These are phyloP conservation scores for Piloderma croceum DNA, from an alignment of 768 basidiomycete genomes.

Conservation along the genomic window DNA sequence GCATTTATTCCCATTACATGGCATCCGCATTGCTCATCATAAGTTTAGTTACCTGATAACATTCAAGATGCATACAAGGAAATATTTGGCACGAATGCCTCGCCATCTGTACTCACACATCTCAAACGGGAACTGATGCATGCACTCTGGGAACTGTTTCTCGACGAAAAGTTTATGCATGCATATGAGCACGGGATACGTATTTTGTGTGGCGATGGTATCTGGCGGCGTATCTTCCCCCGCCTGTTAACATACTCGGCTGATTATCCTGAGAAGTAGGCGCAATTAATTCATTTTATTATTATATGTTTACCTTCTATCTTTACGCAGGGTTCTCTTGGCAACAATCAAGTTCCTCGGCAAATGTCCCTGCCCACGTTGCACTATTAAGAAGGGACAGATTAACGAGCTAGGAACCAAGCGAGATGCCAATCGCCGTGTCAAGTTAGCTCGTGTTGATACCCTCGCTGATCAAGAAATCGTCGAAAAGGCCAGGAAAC, in stretches of 20 bases:
- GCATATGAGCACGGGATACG: slow-evolving; percentile 15
- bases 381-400: slow-evolving; percentile 7
- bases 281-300: background rate
- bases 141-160: slow-evolving; percentile 11
- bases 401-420: slow-evolving; percentile 10
- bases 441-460: slow-evolving; percentile 2
- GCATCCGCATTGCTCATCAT: too few relatives aligned
- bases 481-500: slow-evolving; percentile 4
- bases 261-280: slow-evolving; percentile 23
- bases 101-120: slow-evolving; percentile 14
- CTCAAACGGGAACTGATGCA: slow-evolving; percentile 18
- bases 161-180: slow-evolving; percentile 12
- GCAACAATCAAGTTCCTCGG: slow-evolving; percentile 15
- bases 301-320: background rate
- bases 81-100: slow-evolving; percentile 8
- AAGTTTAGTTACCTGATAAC: slow-evolving; percentile 27
- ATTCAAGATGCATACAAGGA: slow-evolving; percentile 23
- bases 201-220: slow-evolving; percentile 10
- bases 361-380: slow-evolving; percentile 17
- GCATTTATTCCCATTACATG: too few relatives aligned
- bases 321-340: slow-evolving; percentile 13
- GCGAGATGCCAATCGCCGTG: slow-evolving; percentile 4
- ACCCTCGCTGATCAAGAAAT: background rate
- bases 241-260: slow-evolving; percentile 15
- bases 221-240: slow-evolving; percentile 8